Evolutionary conservation across 352 stramenopile genomes (phyloP), one percentile per base, ranked within the genome.

Genomic region (Phytophthora syringae): DNA sequence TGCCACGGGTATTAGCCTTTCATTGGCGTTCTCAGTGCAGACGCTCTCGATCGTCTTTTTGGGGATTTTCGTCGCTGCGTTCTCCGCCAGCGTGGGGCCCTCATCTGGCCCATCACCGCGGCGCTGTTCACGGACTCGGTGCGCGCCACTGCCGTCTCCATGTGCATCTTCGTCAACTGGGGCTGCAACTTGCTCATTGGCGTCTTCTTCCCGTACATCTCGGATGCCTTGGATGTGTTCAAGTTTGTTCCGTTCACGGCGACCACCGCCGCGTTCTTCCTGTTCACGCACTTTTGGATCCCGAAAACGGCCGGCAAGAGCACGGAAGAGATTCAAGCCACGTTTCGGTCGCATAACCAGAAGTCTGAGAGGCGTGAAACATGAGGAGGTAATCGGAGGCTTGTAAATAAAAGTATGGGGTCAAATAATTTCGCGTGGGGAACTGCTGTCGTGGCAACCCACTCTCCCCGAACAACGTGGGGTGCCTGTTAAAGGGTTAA

Each of bases 291-390:
- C 12, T 60, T 61, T 16, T 70, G 47, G 55, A 89, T 47, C 42
- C 84, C 84, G 2, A 82, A 92, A 45, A 92, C 84, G 9, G 74
- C 70, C 12, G 74, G 77, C 20, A 88, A 88, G 51, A 88, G 76
- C 7, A 81, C 54, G 30, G 69, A 86, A 13, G 79, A 88, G 53
- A 92, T 92, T 64, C 81, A 88, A 49, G 61, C 39, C 7, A 66
- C 68, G 32, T 89, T 88, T 52, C 72, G 63, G 2, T 49, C 50
- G 12, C 27, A 32, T 18, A 16, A 55, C 12, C 54, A 65, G 10
- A 66, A 70, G 42, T 21, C n/a, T n/a, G n/a, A n/a, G n/a, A n/a
- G n/a, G n/a, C n/a, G n/a, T n/a, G n/a, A n/a, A n/a, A n/a, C n/a
- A n/a, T n/a, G n/a, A n/a, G n/a, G n/a, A n/a, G n/a, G n/a, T n/a